These are phyloP conservation scores for Eucalyptus guilfoylei DNA, from an alignment of 345 rosid species.

Conservation along the genomic window DNA sequence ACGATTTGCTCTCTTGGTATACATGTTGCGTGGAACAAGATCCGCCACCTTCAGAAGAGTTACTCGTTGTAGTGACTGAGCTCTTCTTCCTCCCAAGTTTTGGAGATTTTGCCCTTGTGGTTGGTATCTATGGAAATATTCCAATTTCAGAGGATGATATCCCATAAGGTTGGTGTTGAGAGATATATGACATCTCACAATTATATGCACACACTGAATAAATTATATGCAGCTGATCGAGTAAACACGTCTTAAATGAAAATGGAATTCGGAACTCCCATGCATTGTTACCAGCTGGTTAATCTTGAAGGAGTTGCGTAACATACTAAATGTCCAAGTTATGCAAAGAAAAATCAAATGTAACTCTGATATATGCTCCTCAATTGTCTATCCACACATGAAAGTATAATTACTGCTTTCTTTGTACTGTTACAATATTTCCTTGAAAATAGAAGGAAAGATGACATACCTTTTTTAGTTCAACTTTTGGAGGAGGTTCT, in stretches of 20 bases:
- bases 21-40: conserved; percentile 14
- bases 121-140: conserved; percentile 48
- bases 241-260: neutral
- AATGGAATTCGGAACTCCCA: neutral
- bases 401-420: neutral
- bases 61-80: conserved; percentile 11
- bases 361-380: neutral
- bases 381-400: neutral
- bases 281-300: neutral
- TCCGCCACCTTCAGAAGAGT: conserved; percentile 18
- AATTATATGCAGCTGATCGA: neutral
- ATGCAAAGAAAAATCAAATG: neutral
- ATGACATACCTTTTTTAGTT: conserved; percentile 75
- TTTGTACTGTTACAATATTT: neutral
- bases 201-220: neutral
- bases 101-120: conserved; percentile 81
- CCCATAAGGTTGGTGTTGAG: neutral
- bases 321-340: neutral
- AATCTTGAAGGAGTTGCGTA: neutral
- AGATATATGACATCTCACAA: neutral
- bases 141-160: neutral
- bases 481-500: conserved; percentile 88
- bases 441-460: neutral
- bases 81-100: conserved; percentile 88
- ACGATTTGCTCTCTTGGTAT: conserved; percentile 9